Evolutionary conservation across 2,329 filamentous ascomycete species (phyloP).

Genomic region (Aspergillus jensenii): DNA sequence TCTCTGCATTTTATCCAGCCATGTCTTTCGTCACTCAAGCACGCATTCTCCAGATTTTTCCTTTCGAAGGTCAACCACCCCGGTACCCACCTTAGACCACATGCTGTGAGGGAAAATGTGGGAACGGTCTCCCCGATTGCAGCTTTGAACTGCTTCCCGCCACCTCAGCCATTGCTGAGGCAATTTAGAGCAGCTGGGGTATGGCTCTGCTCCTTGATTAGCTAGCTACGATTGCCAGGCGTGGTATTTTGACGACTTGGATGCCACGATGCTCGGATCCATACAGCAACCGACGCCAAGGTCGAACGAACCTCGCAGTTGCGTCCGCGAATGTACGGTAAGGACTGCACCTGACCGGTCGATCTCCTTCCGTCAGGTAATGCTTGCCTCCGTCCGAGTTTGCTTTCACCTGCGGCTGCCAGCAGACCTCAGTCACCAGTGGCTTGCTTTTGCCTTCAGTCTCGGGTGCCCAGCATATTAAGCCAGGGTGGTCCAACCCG

Average conservation of each 20-base stretch:
- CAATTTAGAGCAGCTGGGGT: not conserved
- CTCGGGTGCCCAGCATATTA: not conserved
- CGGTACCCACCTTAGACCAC: not conserved
- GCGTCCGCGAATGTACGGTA: not conserved
- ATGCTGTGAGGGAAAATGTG: not conserved
- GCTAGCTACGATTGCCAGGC: not conserved
- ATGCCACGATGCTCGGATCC: not conserved
- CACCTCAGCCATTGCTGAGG: not conserved
- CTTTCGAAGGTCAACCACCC: not conserved
- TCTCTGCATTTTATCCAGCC: too few species aligned
- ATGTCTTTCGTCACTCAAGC: not conserved
- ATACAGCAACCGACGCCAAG: not conserved
- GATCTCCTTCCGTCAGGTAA: not conserved
- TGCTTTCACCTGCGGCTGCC: constrained; percentile 9
- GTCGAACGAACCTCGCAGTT: not conserved
- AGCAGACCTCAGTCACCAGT: constrained; percentile 10
- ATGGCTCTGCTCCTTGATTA: not conserved
- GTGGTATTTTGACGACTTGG: not conserved
- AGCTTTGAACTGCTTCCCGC: not conserved
- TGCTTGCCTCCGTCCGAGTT: not conserved
- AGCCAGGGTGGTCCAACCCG: not conserved
- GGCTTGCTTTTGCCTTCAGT: not conserved
- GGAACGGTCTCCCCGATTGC: not conserved
- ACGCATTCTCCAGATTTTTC: not conserved
- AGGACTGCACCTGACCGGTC: not conserved